Evolutionary conservation across 257 asterid species (phyloP), one percentile per base, ranked within the genome.

Genomic region (Lavandula angustifolia): DNA sequence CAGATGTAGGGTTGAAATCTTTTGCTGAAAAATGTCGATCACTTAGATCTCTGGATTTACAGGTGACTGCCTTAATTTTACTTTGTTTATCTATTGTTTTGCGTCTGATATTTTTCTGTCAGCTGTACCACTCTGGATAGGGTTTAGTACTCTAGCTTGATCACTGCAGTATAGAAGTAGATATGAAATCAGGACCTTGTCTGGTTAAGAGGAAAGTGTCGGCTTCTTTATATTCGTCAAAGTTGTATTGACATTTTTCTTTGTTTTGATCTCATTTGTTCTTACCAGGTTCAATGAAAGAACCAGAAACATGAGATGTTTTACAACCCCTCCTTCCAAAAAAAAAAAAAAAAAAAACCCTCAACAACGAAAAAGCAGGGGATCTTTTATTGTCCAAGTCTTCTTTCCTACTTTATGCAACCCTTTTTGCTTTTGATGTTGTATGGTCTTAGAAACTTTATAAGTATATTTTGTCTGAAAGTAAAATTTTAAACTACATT

Each of bases 11-110:
- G 66, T 74, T 91, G 67, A 79, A 60, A 71, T 86, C 92, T 59
- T 69, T 91, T 42, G 90, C 95, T 47, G 82, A 78, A 72, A 83
- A 73, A 62, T 88, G 95, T 67, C 76, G 38, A 63, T 58, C 73
- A 9, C 81, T 91, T 58, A 88, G 73, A 62, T 79, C 90, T 7
- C 68, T 91, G 85, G 95, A 88, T 75, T 80, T 91, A 57, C 98
- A 86, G 98, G 98, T 91, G 74, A 74, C 46, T 56, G n/a, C 56
- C 18, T 34, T 54, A 51, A 53, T 47, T 51, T 60, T 49, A 29
- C 9, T 13, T 38, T 34, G 31, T 66, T 22, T 37, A 4, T 49
- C 13, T 59, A 3, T 54, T 3, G 4, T 48, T 44, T 33, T 63
- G 38, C 27, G 40, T 33, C 40, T 29, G 37, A 62, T 57, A 16